phyloP scores from a whole-genome alignment of 352 stramenopile genomes.

The Pythium dissotocum region DNA sequence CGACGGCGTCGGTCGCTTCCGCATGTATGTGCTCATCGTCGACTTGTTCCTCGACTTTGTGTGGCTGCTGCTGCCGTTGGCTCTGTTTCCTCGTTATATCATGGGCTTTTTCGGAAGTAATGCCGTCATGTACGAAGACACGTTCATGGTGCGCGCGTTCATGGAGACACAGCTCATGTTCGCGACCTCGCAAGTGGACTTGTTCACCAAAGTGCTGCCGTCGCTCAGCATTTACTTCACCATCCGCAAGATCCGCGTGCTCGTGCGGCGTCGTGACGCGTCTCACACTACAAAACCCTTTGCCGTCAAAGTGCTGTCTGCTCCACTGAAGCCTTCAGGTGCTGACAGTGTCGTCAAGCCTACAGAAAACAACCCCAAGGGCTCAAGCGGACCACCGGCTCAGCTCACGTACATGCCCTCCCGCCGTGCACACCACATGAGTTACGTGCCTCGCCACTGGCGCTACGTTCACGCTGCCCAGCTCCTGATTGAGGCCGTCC shows the following conservation, averaged over 20 bases:
- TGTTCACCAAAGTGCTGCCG: constrained; percentile 26
- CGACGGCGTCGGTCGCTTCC: background rate
- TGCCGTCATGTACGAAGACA: constrained; percentile 25
- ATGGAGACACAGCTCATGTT: constrained; percentile 27
- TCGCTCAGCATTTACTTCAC: constrained; percentile 23
- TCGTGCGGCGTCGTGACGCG: constrained; percentile 4
- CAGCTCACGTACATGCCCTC: no score
- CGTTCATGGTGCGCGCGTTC: constrained; percentile 25
- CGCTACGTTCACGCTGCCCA: background rate
- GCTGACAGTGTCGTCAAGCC: background rate
- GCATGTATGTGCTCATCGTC: constrained; percentile 18
- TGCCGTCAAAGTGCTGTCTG: background rate
- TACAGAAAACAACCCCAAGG: background rate
- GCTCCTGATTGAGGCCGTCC: background rate
- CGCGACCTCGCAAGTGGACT: constrained; percentile 16
- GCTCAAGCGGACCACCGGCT: background rate
- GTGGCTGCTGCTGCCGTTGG: constrained; percentile 23
- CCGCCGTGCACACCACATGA: background rate
- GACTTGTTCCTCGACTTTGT: constrained; percentile 27
- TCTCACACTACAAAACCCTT: background rate
- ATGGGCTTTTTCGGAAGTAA: constrained; percentile 8
- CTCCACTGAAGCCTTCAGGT: background rate
- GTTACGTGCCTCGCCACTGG: background rate
- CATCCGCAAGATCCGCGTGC: constrained; percentile 20
- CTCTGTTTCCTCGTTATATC: constrained; percentile 22